Percentiles rank a stretch among this genome's conserved stretches.
These are phyloP conservation scores for Mangifera indica DNA, from an alignment of 345 rosid species.

Conservation along the genomic window DNA sequence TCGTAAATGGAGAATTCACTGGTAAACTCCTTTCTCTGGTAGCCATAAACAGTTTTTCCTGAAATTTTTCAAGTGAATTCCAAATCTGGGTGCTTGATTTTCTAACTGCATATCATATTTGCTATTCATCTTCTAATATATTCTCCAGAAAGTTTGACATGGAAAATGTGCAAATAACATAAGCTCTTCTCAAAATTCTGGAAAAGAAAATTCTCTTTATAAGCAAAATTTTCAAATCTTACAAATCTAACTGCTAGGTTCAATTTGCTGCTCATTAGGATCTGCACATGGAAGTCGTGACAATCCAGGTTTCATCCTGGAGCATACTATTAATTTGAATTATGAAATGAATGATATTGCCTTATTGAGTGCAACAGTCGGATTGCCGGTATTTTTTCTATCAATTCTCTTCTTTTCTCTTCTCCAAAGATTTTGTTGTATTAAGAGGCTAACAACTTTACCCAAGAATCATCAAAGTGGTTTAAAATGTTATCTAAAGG, in stretches of 20 bases:
- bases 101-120: too few relatives aligned
- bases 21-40: slow-evolving; percentile 23
- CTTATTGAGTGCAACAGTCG: slow-evolving; percentile 50
- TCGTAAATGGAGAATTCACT: slow-evolving; percentile 37
- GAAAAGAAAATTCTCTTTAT: background rate
- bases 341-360: slow-evolving; percentile 43
- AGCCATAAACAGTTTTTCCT: background rate
- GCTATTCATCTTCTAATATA: too few relatives aligned
- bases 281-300: slow-evolving; percentile 40
- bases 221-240: background rate
- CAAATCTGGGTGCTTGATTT: too few relatives aligned
- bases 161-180: too few relatives aligned
- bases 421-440: background rate
- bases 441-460: background rate
- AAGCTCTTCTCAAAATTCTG: too few relatives aligned
- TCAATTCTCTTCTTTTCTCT: background rate
- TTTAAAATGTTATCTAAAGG: slow-evolving; percentile 28
- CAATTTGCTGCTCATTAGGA: slow-evolving; percentile 26
- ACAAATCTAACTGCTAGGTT: background rate
- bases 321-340: slow-evolving; percentile 24
- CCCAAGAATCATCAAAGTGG: background rate
- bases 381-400: slow-evolving; percentile 43
- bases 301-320: slow-evolving; percentile 22
- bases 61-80: too few relatives aligned
- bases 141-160: too few relatives aligned